Conservation (phyloP, 2,329 filamentous ascomycete genomes). For the Metarhizium sp. region DNA sequence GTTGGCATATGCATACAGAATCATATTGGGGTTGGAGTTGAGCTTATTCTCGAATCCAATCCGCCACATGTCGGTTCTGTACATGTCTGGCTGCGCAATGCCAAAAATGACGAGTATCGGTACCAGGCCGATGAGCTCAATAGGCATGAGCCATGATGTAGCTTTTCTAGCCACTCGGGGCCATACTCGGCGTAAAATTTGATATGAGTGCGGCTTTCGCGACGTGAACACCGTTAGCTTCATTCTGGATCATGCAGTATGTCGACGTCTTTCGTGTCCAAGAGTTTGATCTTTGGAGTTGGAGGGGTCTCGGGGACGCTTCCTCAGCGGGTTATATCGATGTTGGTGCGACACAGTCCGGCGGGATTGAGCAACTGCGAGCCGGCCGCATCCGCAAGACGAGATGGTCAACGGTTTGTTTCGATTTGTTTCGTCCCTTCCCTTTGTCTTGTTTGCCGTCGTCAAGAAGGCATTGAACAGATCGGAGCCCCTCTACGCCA, state of each 20-base stretch:
- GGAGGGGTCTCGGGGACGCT: neutral
- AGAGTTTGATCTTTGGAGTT: neutral
- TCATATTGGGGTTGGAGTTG: constrained; percentile 62
- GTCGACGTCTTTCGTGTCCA: neutral
- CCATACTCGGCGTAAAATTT: constrained; percentile 51
- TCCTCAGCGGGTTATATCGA: neutral
- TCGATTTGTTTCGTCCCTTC: neutral
- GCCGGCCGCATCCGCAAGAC: neutral
- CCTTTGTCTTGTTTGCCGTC: neutral
- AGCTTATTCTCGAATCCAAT: constrained; percentile 62
- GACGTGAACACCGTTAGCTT: neutral
- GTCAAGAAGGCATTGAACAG: neutral
- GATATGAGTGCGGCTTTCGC: constrained; percentile 26
- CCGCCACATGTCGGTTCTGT: constrained; percentile 62
- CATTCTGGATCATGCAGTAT: neutral
- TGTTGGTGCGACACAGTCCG: neutral
- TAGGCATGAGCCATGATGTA: constrained; percentile 53
- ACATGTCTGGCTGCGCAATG: constrained; percentile 64
- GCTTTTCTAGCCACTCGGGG: constrained; percentile 38
- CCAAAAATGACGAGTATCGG: constrained; percentile 61
- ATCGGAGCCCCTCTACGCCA: neutral
- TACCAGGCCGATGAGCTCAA: constrained; percentile 58
- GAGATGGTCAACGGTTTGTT: neutral
- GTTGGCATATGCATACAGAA: constrained; percentile 68
- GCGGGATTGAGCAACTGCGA: neutral